Percentiles rank a stretch among this genome's conserved stretches.
Evolutionary conservation across 2,329 filamentous ascomycete genomes (phyloP).

Genomic region (Diaporthe sp.): DNA sequence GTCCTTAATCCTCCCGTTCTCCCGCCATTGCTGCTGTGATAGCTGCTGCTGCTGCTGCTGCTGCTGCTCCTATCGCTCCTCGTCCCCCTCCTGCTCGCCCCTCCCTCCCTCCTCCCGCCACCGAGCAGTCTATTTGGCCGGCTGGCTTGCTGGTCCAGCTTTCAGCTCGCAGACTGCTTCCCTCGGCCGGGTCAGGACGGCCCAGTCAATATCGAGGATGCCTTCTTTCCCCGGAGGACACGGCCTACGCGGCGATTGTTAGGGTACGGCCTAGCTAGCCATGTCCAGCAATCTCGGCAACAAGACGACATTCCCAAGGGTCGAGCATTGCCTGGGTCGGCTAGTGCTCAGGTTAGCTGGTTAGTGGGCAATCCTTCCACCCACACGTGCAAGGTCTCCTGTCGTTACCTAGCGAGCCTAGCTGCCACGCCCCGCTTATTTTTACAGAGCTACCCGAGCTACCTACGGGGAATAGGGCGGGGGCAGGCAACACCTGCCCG

Average conservation of each 20-base stretch:
- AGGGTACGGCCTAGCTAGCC: constrained; percentile 3
- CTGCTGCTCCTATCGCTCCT: too few relatives aligned
- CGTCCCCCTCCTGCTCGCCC: too few relatives aligned
- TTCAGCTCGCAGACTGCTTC: constrained; percentile 29
- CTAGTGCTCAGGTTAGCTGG: constrained; percentile 29
- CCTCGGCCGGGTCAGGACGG: constrained; percentile 11
- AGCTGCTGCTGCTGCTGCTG: not conserved
- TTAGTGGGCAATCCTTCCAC: constrained; percentile 24
- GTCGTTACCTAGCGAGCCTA: too few relatives aligned
- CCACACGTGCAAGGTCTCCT: constrained; percentile 24
- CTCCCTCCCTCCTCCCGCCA: not conserved
- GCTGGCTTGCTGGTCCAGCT: constrained; percentile 4
- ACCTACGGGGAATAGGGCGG: not conserved
- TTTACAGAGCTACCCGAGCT: not conserved
- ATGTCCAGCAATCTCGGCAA: constrained; percentile 26
- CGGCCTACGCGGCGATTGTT: not conserved
- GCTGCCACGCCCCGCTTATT: not conserved
- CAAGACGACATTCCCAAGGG: constrained; percentile 11
- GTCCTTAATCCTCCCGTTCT: not conserved
- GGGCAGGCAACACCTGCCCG: constrained; percentile 10
- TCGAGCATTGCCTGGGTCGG: constrained; percentile 16
- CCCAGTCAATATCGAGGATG: constrained; percentile 18
- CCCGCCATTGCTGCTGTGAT: not conserved
- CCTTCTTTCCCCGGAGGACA: not conserved
- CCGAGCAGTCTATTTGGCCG: not conserved